Conservation (phyloP, 225 moss, liverwort and hornwort genomes). For the Pleurozium schreberi region DNA sequence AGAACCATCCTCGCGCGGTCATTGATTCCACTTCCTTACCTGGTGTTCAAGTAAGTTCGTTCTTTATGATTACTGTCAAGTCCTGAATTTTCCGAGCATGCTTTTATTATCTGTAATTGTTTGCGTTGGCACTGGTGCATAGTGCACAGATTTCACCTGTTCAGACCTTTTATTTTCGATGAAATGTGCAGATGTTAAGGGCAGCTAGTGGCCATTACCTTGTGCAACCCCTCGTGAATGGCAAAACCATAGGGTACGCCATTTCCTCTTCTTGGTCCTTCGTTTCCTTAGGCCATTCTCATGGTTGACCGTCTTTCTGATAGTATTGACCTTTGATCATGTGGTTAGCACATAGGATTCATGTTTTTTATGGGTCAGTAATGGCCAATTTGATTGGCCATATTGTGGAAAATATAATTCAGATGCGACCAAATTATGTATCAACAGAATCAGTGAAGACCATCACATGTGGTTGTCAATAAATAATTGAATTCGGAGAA, state of each 20-base stretch:
- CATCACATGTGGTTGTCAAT: not conserved
- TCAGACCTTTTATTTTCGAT: not conserved
- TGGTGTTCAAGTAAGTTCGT: conserved; percentile 24
- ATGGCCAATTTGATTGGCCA: not conserved
- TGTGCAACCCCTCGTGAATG: conserved; percentile 78
- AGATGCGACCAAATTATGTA: not conserved
- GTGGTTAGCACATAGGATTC: not conserved
- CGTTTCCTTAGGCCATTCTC: not conserved
- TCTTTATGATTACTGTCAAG: not conserved
- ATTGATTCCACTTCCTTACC: conserved; percentile 19
- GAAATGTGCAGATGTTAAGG: conserved; percentile 62
- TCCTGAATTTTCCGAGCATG: not conserved
- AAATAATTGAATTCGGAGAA: not conserved
- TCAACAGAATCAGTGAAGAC: not conserved
- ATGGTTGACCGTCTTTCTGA: not conserved
- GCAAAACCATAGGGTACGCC: conserved; percentile 66
- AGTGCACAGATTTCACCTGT: not conserved
- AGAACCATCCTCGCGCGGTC: not conserved
- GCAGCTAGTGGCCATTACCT: conserved; percentile 85
- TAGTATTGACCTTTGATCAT: not conserved
- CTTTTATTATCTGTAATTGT: not conserved
- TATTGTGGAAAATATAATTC: not conserved
- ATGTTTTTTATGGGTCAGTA: not conserved
- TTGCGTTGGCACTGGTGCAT: not conserved
- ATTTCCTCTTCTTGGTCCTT: not conserved